phyloP scores from a whole-genome alignment of 169 alveolate genomes.

The Blepharisma undulans region DNA sequence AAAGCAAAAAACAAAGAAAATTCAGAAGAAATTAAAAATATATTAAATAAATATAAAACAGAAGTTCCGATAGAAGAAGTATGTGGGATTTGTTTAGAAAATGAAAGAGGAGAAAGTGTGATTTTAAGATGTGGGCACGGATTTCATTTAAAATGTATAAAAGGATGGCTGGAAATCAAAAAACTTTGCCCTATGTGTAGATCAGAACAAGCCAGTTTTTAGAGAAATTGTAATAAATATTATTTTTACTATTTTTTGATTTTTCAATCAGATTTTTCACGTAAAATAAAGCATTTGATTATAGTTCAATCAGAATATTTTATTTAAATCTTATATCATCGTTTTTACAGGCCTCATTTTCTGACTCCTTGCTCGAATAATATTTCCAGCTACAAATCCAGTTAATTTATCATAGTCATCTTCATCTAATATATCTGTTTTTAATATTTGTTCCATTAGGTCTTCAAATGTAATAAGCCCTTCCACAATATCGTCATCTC shows the following conservation, averaged over 20 bases:
- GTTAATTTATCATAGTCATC: constrained; percentile 12
- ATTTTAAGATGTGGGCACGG: neutral
- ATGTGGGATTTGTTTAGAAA: neutral
- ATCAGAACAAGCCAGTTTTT: neutral
- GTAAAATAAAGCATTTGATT: no score
- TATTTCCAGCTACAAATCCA: neutral
- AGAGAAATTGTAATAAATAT: neutral
- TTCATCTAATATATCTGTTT: neutral
- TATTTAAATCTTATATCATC: no score
- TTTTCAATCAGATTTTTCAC: neutral
- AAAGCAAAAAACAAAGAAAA: neutral
- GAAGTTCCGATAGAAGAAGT: neutral
- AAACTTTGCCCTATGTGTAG: neutral
- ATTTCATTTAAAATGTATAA: neutral
- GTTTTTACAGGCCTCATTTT: neutral
- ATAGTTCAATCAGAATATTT: no score
- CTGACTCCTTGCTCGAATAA: neutral
- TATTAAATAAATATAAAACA: neutral
- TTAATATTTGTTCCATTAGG: neutral
- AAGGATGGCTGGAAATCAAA: neutral
- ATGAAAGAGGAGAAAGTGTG: neutral
- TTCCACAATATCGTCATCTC: neutral
- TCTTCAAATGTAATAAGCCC: constrained; percentile 25
- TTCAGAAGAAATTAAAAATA: neutral
- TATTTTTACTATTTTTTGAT: neutral